Percentiles rank a stretch among this genome's conserved stretches.
Evolutionary conservation across 352 stramenopile species (phyloP).

Genomic region (Globisporangium sylvaticum): DNA sequence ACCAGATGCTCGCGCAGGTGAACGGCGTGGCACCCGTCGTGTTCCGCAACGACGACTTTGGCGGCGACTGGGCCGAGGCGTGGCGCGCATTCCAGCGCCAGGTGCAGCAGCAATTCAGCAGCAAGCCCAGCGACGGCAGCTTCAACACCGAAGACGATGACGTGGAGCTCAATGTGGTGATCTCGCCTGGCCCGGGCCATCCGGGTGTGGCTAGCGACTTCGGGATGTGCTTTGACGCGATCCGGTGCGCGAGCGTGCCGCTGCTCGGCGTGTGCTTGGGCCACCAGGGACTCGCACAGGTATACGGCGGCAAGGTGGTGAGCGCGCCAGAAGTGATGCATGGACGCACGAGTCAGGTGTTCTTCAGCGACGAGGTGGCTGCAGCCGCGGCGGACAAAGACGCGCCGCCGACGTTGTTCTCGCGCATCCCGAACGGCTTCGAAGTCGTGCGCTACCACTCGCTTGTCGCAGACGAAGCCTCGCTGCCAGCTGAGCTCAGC

Average conservation of each 20-base stretch:
- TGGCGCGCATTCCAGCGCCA: constrained; percentile 50
- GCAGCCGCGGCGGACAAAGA: not conserved
- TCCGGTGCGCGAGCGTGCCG: constrained; percentile 57
- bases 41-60: constrained; percentile 91
- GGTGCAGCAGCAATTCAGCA: constrained; percentile 19
- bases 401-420: constrained; percentile 36
- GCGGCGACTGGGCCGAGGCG: constrained; percentile 55
- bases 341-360: constrained; percentile 86
- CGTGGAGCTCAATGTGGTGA: constrained; percentile 75
- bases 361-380: constrained; percentile 23
- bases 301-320: constrained; percentile 83
- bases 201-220: constrained; percentile 77
- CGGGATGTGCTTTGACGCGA: constrained; percentile 84
- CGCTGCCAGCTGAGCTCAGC: constrained; percentile 38
- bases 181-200: constrained; percentile 91
- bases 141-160: constrained; percentile 11
- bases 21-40: constrained; percentile 88
- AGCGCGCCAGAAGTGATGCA: constrained; percentile 91
- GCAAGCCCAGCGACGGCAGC: not conserved
- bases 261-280: constrained; percentile 97
- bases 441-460: constrained; percentile 97
- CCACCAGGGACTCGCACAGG: constrained; percentile 92
- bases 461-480: constrained; percentile 72
- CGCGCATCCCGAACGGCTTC: constrained; percentile 62
- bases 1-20: constrained; percentile 92